These are phyloP conservation scores for Aphanocladium album DNA, from an alignment of 2,329 filamentous ascomycete species.

Conservation along the genomic window DNA sequence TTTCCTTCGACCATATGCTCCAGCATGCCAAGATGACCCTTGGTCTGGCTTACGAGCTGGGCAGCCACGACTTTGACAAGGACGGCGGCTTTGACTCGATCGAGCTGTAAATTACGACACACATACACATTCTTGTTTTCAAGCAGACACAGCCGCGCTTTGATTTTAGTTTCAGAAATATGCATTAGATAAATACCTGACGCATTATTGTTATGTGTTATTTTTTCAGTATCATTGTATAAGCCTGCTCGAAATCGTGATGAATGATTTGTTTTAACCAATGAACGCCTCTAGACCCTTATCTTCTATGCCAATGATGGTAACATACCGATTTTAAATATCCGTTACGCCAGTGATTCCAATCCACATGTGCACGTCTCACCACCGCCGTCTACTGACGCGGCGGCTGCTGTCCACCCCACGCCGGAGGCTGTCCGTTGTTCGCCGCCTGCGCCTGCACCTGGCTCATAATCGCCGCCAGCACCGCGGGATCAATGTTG, in stretches of 20 bases:
- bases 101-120: background rate
- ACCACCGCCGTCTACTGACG: constrained; percentile 18
- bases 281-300: background rate
- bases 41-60: constrained; percentile 78
- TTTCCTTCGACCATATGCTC: constrained; percentile 86
- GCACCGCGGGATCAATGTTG: constrained; percentile 55
- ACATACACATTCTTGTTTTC: background rate
- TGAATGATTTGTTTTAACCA: background rate
- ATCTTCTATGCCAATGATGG: background rate
- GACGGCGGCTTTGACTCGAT: background rate
- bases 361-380: background rate
- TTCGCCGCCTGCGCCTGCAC: constrained; percentile 31
- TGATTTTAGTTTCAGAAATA: background rate
- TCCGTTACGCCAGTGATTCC: background rate
- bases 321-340: background rate
- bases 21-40: constrained; percentile 84
- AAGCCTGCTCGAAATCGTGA: background rate
- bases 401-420: constrained; percentile 26
- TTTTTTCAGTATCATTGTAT: background rate
- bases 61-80: constrained; percentile 61
- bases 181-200: background rate
- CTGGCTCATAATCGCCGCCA: constrained; percentile 45
- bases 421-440: constrained; percentile 18
- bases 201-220: background rate
- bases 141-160: background rate